phyloP scores from a whole-genome alignment of 2,329 filamentous ascomycete species.

The Penicillium italicum region DNA sequence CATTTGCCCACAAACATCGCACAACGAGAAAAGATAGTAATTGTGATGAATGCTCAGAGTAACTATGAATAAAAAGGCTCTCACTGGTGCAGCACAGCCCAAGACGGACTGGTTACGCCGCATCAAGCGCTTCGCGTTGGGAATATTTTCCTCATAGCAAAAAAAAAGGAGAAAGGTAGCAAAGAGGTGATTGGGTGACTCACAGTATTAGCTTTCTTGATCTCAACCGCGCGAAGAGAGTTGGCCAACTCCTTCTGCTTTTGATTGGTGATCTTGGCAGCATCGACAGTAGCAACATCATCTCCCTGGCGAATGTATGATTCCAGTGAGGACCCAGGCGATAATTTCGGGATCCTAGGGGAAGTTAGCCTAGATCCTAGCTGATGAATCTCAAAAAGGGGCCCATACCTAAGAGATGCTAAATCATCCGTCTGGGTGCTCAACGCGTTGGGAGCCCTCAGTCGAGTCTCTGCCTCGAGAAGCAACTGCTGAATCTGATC shows the following conservation, averaged over 20 bases:
- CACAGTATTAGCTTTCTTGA: slow-evolving; percentile 50
- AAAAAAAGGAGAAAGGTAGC: not conserved
- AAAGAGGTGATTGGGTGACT: slow-evolving; percentile 16
- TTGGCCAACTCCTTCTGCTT: slow-evolving; percentile 38
- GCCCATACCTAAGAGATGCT: slow-evolving; percentile 11
- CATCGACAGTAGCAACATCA: slow-evolving; percentile 53
- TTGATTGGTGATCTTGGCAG: slow-evolving; percentile 48
- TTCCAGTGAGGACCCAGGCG: slow-evolving; percentile 46
- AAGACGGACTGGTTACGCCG: slow-evolving; percentile 72
- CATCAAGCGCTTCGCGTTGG: slow-evolving; percentile 66
- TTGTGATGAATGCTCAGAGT: slow-evolving; percentile 55
- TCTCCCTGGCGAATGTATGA: slow-evolving; percentile 54
- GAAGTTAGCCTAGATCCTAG: not conserved
- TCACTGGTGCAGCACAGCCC: slow-evolving; percentile 71
- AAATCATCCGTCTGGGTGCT: slow-evolving; percentile 13
- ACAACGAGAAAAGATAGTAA: not conserved
- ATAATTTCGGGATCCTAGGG: slow-evolving; percentile 50
- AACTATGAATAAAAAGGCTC: slow-evolving; percentile 66
- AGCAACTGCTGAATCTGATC: slow-evolving; percentile 62
- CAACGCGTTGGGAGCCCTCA: slow-evolving; percentile 38
- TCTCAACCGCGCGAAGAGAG: slow-evolving; percentile 39
- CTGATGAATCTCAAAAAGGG: too few species aligned
- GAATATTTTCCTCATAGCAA: slow-evolving; percentile 73
- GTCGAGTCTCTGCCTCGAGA: slow-evolving; percentile 58
- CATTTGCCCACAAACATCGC: slow-evolving; percentile 22